Conservation (phyloP, 148 eudicot genomes). For the Chenopodium quinoa region DNA sequence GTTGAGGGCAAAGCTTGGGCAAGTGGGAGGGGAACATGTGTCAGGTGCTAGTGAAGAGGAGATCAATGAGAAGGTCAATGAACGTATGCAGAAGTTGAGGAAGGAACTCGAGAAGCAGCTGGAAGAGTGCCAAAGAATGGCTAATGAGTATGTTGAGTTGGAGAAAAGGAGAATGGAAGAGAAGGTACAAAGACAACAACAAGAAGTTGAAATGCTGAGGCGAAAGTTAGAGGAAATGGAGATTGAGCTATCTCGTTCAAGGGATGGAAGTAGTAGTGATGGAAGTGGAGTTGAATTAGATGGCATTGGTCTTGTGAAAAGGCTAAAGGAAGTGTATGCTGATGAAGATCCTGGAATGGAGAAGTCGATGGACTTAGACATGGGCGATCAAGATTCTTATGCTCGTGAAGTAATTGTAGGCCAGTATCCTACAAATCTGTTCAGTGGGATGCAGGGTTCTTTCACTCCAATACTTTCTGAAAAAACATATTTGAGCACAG, state of each 20-base stretch:
- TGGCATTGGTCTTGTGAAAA: constrained; percentile 51
- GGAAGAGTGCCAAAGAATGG: constrained; percentile 77
- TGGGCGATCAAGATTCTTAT: constrained; percentile 45
- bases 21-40: constrained; percentile 43
- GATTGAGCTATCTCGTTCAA: constrained; percentile 54
- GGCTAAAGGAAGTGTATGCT: constrained; percentile 54
- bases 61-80: constrained; percentile 69
- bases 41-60: constrained; percentile 65
- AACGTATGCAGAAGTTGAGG: constrained; percentile 51
- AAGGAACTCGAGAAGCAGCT: constrained; percentile 65
- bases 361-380: constrained; percentile 94
- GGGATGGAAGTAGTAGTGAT: constrained; percentile 54
- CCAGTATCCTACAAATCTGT: constrained; percentile 19
- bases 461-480: constrained; percentile 32
- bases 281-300: constrained; percentile 37
- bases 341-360: constrained; percentile 84
- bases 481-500: constrained; percentile 67
- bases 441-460: constrained; percentile 6
- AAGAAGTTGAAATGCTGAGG: constrained; percentile 71
- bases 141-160: constrained; percentile 64
- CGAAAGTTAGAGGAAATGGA: constrained; percentile 80
- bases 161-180: constrained; percentile 88
- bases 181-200: constrained; percentile 58
- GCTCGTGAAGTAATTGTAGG: constrained; percentile 41
- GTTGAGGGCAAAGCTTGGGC: constrained; percentile 61